Evolutionary conservation across 2,329 filamentous ascomycete species (phyloP), one percentile per base, ranked within the genome.

Genomic region (Fusarium virguliforme): DNA sequence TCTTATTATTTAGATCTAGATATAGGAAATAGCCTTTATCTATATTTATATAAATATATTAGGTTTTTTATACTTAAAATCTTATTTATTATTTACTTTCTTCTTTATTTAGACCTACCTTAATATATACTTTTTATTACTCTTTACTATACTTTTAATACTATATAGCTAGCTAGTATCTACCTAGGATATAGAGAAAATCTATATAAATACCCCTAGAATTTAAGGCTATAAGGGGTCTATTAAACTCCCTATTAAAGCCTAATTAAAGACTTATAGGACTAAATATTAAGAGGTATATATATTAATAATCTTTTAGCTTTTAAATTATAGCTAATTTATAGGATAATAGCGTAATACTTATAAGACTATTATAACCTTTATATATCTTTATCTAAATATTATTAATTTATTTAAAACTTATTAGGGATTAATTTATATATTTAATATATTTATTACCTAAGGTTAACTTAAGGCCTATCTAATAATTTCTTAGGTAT

Each of bases 371-470:
- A 56, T 8, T 30, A 35, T 34, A 13, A 48, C 30, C 8, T 56
- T 56, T n/a, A 43, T 37, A n/a, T 55, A 62, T 32, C 48, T 50
- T 12, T 62, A 50, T 8, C 59, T 50, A 7, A 62, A n/a, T 15
- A 56, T 37, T 37, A 62, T 40, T 7, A 7, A 62, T 5, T 50
- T 38, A 4, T 15, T 12, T 24, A 46, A 34, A 22, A 26, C 48
- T n/a, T 62, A 50, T 37, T 50, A 62, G 13, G 50, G 59, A 8
- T 15, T 22, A 4, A 48, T 38, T 10, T 62, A 50, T 24, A 22
- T 48, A 2, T 50, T 50, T 15, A 50, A 50, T 62, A 56, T 37
- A 35, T 46, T 22, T 9, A 22, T n/a, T n/a, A 4, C 24, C 8
- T 30, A 12, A n/a, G n/a, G n/a, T 10, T 4, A 34, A 15, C 26